Conservation (phyloP, 306 rosid species). For the Vicia villosa region DNA sequence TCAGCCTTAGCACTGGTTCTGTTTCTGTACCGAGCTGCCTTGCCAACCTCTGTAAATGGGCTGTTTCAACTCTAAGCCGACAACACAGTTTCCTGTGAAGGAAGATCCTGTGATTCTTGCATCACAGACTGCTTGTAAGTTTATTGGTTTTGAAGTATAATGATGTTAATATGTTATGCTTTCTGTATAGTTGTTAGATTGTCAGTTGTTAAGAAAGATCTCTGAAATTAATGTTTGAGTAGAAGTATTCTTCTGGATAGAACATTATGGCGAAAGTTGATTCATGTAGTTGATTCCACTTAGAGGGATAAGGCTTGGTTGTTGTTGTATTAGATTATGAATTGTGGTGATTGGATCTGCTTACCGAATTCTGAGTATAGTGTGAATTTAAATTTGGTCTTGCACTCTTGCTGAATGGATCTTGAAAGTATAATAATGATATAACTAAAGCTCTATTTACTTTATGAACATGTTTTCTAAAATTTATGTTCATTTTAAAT, state of each 20-base stretch:
- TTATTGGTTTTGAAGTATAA: background rate
- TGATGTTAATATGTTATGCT: background rate
- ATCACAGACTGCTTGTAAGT: slow-evolving; percentile 93
- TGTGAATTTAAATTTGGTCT: slow-evolving; percentile 19
- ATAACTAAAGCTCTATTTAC: background rate
- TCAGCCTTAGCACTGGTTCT: slow-evolving; percentile 44
- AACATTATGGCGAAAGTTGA: too few relatives aligned
- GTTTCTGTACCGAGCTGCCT: slow-evolving; percentile 36
- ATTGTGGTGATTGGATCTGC: slow-evolving; percentile 16
- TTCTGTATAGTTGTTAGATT: background rate
- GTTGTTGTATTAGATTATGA: background rate
- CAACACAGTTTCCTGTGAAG: slow-evolving; percentile 68
- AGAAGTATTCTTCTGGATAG: too few relatives aligned
- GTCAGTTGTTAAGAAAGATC: background rate
- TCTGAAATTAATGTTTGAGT: too few relatives aligned
- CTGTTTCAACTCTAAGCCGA: slow-evolving; percentile 71
- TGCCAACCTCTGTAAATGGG: slow-evolving; percentile 70
- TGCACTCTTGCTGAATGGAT: slow-evolving; percentile 24
- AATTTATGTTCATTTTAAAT: background rate
- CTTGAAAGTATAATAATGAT: slow-evolving; percentile 9
- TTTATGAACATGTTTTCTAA: background rate
- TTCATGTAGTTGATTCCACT: too few relatives aligned
- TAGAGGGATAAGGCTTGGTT: too few relatives aligned
- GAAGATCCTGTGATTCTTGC: slow-evolving; percentile 83
- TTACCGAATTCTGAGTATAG: slow-evolving; percentile 20